Conservation (phyloP, 2,329 filamentous ascomycete genomes). For the Cadophora malorum region DNA sequence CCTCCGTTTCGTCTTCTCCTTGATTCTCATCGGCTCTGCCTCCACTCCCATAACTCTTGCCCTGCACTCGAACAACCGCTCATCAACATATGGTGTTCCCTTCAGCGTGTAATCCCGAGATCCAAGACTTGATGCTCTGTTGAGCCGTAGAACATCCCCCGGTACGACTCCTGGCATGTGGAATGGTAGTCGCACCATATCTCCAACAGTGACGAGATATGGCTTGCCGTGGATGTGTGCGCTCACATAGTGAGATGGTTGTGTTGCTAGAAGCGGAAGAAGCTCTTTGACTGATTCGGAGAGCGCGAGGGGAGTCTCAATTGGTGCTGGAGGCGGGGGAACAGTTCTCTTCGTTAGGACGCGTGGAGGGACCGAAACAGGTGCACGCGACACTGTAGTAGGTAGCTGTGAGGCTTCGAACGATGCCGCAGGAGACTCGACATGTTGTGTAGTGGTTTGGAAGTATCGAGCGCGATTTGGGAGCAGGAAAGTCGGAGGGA, state of each 20-base stretch:
- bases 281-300: conserved; percentile 64
- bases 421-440: conserved; percentile 47
- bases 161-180: conserved; percentile 76
- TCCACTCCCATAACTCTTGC: conserved; percentile 86
- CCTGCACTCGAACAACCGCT: conserved; percentile 82
- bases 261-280: conserved; percentile 74
- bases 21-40: conserved; percentile 76
- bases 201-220: conserved; percentile 80
- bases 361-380: conserved; percentile 16
- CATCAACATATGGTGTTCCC: conserved; percentile 81
- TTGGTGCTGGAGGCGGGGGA: conserved; percentile 32
- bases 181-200: conserved; percentile 79
- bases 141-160: conserved; percentile 86
- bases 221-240: conserved; percentile 80
- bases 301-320: conserved; percentile 47
- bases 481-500: conserved; percentile 59
- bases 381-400: conserved; percentile 19
- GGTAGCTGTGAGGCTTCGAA: conserved; percentile 34
- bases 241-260: conserved; percentile 79
- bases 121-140: conserved; percentile 82
- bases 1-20: conserved; percentile 82
- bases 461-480: conserved; percentile 52
- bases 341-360: conserved; percentile 30
- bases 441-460: conserved; percentile 57
- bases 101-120: conserved; percentile 91